phyloP scores from a whole-genome alignment of 306 rosid genomes.

The Citrullus amarus region DNA sequence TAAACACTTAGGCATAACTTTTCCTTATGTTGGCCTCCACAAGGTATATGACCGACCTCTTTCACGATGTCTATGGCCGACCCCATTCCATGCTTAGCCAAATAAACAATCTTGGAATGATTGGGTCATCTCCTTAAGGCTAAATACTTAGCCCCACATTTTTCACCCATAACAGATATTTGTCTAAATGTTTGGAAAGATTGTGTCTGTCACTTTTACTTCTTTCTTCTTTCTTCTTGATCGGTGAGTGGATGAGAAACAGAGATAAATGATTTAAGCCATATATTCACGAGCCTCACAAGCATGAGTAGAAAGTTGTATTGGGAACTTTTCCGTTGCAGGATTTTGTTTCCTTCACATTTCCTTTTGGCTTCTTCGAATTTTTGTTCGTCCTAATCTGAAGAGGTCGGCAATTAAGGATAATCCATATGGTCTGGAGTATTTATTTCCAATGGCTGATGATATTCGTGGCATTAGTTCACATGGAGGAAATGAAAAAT shows the following conservation, averaged over 20 bases:
- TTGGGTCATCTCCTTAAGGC: no score
- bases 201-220: background rate
- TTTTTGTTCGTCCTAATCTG: background rate
- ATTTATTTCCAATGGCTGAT: background rate
- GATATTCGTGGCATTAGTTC: background rate
- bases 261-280: background rate
- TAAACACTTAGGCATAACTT: no score
- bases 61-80: no score
- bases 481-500: no score
- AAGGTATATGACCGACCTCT: no score
- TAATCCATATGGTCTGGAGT: background rate
- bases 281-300: background rate
- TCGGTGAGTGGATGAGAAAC: background rate
- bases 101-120: no score
- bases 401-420: background rate
- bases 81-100: no score
- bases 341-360: background rate
- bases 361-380: background rate
- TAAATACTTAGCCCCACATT: no score
- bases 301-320: background rate
- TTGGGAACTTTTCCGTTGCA: no score
- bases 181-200: background rate
- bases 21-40: no score
- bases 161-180: no score
- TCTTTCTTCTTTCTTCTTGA: background rate